Evolutionary conservation across 352 stramenopile species (phyloP).

Genomic region (Phytophthora nicotianae): DNA sequence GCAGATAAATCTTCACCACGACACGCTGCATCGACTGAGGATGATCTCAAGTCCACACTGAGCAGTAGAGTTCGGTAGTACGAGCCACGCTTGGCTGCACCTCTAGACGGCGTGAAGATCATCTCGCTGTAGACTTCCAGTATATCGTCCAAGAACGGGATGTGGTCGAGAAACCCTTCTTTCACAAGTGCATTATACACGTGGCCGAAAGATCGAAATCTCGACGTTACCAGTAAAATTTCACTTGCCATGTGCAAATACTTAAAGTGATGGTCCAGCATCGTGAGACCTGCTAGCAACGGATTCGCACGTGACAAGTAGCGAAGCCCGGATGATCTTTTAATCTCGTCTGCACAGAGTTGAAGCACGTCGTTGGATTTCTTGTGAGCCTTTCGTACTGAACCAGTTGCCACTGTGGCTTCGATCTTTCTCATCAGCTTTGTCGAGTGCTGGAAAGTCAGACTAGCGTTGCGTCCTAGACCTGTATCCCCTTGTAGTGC

Average conservation of each 20-base stretch:
- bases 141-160: constrained; percentile 34
- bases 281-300: constrained; percentile 33
- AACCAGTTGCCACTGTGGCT: constrained; percentile 15
- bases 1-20: constrained; percentile 1
- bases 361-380: background rate
- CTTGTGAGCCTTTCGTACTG: constrained; percentile 10
- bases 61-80: constrained; percentile 36
- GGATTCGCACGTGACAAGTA: constrained; percentile 33
- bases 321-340: background rate
- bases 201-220: constrained; percentile 35
- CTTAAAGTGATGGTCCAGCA: constrained; percentile 34
- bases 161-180: constrained; percentile 18
- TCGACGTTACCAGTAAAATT: constrained; percentile 1
- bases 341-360: background rate
- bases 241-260: constrained; percentile 23
- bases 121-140: constrained; percentile 31
- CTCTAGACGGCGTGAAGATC: constrained; percentile 37
- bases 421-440: constrained; percentile 31
- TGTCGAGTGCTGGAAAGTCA: constrained; percentile 31
- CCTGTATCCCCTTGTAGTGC: constrained; percentile 34
- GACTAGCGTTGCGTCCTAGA: constrained; percentile 26
- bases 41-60: constrained; percentile 27
- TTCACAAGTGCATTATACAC: constrained; percentile 37
- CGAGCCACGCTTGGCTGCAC: background rate
- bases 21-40: constrained; percentile 31